These are phyloP conservation scores for Capsicum rhomboideum DNA, from an alignment of 257 asterid species.

Conservation along the genomic window DNA sequence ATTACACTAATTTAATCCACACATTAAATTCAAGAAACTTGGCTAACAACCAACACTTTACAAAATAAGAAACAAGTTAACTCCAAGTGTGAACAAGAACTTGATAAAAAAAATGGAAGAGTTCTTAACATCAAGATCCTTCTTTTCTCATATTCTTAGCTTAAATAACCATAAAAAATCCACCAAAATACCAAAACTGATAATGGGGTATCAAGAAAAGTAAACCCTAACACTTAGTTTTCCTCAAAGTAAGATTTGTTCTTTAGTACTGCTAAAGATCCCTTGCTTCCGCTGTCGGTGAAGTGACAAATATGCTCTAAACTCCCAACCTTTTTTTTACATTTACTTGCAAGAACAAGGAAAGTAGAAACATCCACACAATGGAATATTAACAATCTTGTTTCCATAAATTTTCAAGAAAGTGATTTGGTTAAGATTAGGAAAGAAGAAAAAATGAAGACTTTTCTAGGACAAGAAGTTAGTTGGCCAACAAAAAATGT, in stretches of 20 bases:
- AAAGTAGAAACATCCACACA: neutral
- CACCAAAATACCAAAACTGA: neutral
- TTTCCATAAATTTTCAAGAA: neutral
- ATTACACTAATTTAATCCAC: neutral
- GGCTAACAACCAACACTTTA: too few species aligned
- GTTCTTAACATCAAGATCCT: neutral
- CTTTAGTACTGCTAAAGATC: conserved; percentile 41
- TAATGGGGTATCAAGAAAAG: conserved; percentile 16
- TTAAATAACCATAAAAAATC: neutral
- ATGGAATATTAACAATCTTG: neutral
- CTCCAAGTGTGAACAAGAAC: too few species aligned
- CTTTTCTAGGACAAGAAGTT: neutral
- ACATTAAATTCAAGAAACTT: neutral
- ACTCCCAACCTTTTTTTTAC: neutral
- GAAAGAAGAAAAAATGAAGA: neutral
- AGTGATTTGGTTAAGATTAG: neutral
- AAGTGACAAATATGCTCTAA: neutral
- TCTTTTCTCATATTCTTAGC: neutral
- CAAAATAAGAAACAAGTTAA: too few species aligned
- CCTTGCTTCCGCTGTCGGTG: conserved; percentile 41
- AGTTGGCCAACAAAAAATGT: neutral
- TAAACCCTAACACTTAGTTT: conserved; percentile 20
- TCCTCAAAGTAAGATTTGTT: conserved; percentile 31
- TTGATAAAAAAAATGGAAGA: neutral
- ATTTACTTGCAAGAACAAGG: neutral